A percentile compares a stretch with the other conserved stretches of the same genome.
phyloP scores from a whole-genome alignment of 2,329 filamentous ascomycete species.

The Esteya vermicola region DNA sequence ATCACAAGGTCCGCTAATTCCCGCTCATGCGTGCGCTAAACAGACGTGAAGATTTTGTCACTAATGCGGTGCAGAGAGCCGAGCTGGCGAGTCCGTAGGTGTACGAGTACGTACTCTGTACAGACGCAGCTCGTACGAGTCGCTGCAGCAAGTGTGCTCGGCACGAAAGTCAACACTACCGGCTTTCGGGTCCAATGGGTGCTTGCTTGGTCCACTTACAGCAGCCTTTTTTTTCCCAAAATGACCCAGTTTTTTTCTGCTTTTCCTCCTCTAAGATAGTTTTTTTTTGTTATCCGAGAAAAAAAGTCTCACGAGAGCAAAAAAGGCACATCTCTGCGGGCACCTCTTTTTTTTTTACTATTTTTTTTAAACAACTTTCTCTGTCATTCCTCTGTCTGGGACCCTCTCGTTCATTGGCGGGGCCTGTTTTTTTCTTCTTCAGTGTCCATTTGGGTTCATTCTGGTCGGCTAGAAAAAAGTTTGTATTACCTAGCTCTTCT shows the following conservation, averaged over 20 bases:
- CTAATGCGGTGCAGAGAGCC: no score
- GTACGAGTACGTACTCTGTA: no score
- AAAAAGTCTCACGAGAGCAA: constrained; percentile 9
- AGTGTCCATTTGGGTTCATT: neutral
- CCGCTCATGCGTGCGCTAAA: no score
- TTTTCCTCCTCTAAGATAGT: neutral
- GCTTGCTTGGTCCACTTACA: constrained; percentile 1
- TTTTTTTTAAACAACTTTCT: neutral
- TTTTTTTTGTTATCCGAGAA: constrained; percentile 2
- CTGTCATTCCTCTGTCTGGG: no score
- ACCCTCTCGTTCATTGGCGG: no score
- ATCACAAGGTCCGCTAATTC: no score
- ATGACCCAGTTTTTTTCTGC: constrained; percentile 5
- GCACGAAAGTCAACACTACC: no score
- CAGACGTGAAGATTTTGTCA: no score
- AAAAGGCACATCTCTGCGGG: neutral
- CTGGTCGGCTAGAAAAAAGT: neutral
- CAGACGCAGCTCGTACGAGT: no score
- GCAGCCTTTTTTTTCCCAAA: neutral
- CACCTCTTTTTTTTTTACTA: neutral
- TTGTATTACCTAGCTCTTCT: neutral
- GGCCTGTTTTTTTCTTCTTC: neutral
- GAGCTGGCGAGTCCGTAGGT: no score
- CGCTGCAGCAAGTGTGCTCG: no score
- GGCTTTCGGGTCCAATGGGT: neutral